A percentile compares a stretch with the other conserved stretches of the same genome.
Conservation (phyloP, 139 green algal genomes). For the Parachlorella kessleri region DNA sequence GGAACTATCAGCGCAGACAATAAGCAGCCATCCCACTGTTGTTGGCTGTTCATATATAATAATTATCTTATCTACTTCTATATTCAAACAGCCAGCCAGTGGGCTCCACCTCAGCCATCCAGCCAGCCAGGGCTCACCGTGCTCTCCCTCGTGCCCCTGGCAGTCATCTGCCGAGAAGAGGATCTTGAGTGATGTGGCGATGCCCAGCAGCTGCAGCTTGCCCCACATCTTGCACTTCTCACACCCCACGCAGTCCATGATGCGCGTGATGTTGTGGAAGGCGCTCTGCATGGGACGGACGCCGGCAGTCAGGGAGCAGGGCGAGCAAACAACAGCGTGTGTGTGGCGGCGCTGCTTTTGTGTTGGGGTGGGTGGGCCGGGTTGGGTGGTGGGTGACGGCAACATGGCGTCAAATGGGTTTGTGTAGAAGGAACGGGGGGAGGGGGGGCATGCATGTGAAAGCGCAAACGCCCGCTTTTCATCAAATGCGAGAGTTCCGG, state of each 20-base stretch:
- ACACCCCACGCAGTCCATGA: constrained; percentile 99
- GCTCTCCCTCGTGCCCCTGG: too few species aligned
- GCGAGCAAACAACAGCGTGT: background rate
- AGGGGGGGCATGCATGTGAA: background rate
- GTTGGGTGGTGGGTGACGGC: background rate
- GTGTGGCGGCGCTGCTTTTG: background rate
- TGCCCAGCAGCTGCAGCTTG: constrained; percentile 96
- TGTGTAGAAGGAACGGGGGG: background rate
- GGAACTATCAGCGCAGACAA: too few species aligned
- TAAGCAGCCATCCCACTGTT: too few species aligned
- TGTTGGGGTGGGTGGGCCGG: background rate
- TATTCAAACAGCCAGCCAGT: too few species aligned
- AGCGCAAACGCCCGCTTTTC: too few species aligned
- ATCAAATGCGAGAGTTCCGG: too few species aligned
- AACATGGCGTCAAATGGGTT: background rate
- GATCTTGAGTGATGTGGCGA: constrained; percentile 95
- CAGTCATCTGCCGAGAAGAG: constrained; percentile 83
- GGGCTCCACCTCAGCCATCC: too few species aligned
- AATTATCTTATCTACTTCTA: too few species aligned
- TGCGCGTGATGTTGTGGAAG: constrained; percentile 93
- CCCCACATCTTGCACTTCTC: constrained; percentile 99
- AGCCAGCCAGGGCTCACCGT: too few species aligned
- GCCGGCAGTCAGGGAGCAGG: background rate
- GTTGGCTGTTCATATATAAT: too few species aligned
- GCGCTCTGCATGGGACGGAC: constrained; percentile 46